Percentiles rank a stretch among this genome's conserved stretches.
Conservation (phyloP, 108 stramenopile genomes). For the Fragilaria crotonensis region DNA sequence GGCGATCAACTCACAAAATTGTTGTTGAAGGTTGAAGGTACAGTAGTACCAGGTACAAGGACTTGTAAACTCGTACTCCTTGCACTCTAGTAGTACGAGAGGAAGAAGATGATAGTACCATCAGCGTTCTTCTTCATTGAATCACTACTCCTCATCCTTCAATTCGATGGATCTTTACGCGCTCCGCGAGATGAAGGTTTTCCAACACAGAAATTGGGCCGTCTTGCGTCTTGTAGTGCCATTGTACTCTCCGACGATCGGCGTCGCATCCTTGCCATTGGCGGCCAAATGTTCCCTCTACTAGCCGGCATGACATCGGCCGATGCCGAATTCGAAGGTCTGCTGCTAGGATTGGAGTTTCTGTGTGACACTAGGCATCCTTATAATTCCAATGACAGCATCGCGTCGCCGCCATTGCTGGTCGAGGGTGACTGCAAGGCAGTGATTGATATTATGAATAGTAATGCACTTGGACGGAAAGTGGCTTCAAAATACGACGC, state of each 20-base stretch:
- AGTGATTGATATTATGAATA: conserved; percentile 58
- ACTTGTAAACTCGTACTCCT: too few relatives aligned
- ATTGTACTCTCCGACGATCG: conserved; percentile 11
- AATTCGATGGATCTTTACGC: conserved; percentile 66
- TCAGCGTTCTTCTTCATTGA: too few relatives aligned
- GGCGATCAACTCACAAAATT: too few relatives aligned
- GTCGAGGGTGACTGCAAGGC: conserved; percentile 72
- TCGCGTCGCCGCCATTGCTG: too few relatives aligned
- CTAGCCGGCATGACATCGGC: conserved; percentile 45
- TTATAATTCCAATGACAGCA: neutral
- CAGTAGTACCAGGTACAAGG: too few relatives aligned
- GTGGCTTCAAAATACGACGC: conserved; percentile 26
- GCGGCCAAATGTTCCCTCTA: conserved; percentile 25
- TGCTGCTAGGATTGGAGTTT: conserved; percentile 50
- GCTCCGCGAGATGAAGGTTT: conserved; percentile 48
- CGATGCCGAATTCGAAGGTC: conserved; percentile 61
- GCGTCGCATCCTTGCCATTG: conserved; percentile 22
- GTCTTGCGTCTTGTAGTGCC: conserved; percentile 31
- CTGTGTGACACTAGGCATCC: conserved; percentile 2
- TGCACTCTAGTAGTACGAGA: too few relatives aligned
- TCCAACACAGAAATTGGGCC: conserved; percentile 11
- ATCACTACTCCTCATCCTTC: conserved; percentile 15
- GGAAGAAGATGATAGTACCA: too few relatives aligned
- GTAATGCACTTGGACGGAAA: conserved; percentile 44
- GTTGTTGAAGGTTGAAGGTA: too few relatives aligned